Conservation (phyloP, 495 filamentous ascomycete genomes). For the Penicillium verhagenii region DNA sequence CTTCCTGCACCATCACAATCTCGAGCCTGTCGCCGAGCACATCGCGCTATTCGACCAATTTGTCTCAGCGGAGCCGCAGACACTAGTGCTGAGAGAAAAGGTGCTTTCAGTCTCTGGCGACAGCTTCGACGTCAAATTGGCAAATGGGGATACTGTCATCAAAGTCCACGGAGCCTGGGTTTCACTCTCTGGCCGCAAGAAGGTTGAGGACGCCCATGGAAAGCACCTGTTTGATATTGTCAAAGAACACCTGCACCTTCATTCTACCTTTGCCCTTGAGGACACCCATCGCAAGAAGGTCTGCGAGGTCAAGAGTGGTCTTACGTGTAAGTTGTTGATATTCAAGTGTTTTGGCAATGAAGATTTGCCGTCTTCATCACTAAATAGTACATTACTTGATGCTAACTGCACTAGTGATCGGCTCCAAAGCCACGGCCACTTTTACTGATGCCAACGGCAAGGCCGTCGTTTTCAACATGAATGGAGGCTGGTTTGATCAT, state of each 20-base stretch:
- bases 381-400: not conserved
- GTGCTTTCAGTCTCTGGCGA: slow-evolving; percentile 54
- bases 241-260: slow-evolving; percentile 50
- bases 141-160: slow-evolving; percentile 46
- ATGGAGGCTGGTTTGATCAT: slow-evolving; percentile 29
- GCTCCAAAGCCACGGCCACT: slow-evolving; percentile 31
- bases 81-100: slow-evolving; percentile 54
- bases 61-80: slow-evolving; percentile 44
- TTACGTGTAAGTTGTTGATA: slow-evolving; percentile 38
- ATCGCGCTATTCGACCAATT: slow-evolving; percentile 51
- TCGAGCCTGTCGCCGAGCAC: slow-evolving; percentile 19
- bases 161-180: slow-evolving; percentile 51
- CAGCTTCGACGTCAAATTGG: slow-evolving; percentile 52
- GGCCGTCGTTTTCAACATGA: slow-evolving; percentile 19
- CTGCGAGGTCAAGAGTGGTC: slow-evolving; percentile 51
- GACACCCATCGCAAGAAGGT: slow-evolving; percentile 39
- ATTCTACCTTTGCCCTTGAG: slow-evolving; percentile 47
- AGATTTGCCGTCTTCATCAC: not conserved
- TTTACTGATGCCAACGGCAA: slow-evolving; percentile 23
- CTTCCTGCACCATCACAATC: slow-evolving; percentile 15
- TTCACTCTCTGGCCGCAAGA: slow-evolving; percentile 43
- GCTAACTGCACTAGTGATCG: slow-evolving; percentile 20
- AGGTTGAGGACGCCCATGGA: slow-evolving; percentile 42
- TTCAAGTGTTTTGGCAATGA: too few species aligned
- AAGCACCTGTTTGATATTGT: slow-evolving; percentile 52